Evolutionary conservation across 176 grass and related monocot species (phyloP).

Genomic region (Aegilops sharonensis): DNA sequence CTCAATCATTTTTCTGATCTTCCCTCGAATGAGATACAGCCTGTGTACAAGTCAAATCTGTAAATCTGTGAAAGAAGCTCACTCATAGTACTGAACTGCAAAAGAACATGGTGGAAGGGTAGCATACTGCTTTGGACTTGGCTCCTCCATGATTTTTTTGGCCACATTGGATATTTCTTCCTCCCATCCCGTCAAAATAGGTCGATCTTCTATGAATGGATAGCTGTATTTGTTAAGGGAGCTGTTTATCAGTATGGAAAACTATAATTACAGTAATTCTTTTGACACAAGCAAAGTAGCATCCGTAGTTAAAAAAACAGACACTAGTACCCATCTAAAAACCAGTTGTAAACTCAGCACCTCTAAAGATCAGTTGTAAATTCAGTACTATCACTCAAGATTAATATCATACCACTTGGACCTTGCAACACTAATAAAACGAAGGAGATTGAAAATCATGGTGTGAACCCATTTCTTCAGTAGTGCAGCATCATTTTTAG

Average conservation of each 20-base stretch:
- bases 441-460: too few relatives aligned
- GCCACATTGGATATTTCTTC: slow-evolving; percentile 62
- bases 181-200: slow-evolving; percentile 68
- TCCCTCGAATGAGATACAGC: slow-evolving; percentile 47
- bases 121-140: slow-evolving; percentile 62
- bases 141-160: slow-evolving; percentile 57
- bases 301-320: neutral
- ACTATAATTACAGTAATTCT: too few relatives aligned
- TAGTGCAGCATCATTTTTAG: too few relatives aligned
- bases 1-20: slow-evolving; percentile 60
- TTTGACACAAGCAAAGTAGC: neutral
- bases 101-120: neutral
- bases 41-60: slow-evolving; percentile 1
- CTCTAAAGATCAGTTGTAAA: neutral
- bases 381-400: neutral
- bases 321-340: too few relatives aligned
- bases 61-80: neutral
- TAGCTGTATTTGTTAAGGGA: slow-evolving; percentile 32
- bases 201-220: slow-evolving; percentile 41
- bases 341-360: too few relatives aligned
- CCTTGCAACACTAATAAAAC: neutral
- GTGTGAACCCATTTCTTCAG: neutral
- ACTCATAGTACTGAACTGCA: neutral
- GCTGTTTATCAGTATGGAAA: neutral
- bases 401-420: neutral